phyloP scores from a whole-genome alignment of 2,329 filamentous ascomycete genomes.

The Alternaria incomplexa region DNA sequence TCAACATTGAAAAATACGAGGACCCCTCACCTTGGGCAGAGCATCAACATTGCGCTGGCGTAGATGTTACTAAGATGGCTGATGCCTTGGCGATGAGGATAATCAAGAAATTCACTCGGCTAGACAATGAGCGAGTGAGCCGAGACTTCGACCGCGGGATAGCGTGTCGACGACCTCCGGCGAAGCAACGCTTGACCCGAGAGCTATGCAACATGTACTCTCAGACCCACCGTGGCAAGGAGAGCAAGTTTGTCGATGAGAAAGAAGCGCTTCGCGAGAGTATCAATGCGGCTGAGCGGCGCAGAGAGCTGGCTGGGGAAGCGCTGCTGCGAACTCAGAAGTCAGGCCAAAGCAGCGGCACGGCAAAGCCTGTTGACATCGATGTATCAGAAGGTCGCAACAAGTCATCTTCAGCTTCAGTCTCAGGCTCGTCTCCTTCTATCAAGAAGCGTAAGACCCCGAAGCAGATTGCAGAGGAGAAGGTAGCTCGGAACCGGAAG shows the following conservation, averaged over 20 bases:
- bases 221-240: neutral
- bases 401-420: neutral
- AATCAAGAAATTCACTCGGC: neutral
- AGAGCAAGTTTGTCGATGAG: neutral
- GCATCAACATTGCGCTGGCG: neutral
- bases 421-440: neutral
- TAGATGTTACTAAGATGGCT: neutral
- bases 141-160: neutral
- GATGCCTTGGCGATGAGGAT: neutral
- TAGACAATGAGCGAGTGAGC: neutral
- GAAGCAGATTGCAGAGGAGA: neutral
- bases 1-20: neutral
- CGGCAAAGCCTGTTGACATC: neutral
- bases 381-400: neutral
- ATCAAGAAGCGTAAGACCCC: neutral
- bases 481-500: neutral
- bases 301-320: neutral
- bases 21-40: neutral
- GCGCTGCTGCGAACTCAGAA: neutral
- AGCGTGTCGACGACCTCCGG: neutral
- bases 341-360: neutral
- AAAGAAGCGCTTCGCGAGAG: neutral
- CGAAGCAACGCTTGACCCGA: neutral
- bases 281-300: neutral
- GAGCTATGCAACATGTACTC: slow-evolving; percentile 6